phyloP scores from a whole-genome alignment of 2,329 filamentous ascomycete species.

The Aspergillus novofumigatus region DNA sequence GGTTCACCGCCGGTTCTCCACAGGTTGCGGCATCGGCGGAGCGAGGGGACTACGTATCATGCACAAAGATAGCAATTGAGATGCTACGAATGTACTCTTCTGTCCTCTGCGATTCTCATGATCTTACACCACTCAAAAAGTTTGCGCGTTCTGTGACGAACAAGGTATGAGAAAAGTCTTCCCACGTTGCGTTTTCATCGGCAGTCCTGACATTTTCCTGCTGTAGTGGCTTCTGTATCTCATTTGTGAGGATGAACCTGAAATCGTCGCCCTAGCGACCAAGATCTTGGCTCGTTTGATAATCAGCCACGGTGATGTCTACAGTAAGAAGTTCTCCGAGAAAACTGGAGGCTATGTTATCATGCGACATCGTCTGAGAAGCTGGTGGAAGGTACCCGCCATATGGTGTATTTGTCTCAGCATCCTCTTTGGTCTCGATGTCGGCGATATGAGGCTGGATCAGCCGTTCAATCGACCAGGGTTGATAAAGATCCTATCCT shows the following conservation, averaged over 20 bases:
- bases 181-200: background rate
- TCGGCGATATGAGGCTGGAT: conserved; percentile 69
- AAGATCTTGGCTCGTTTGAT: conserved; percentile 82
- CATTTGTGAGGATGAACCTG: conserved; percentile 77
- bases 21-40: conserved; percentile 33
- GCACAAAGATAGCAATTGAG: conserved; percentile 67
- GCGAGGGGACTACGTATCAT: conserved; percentile 43
- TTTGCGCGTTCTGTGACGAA: conserved; percentile 95
- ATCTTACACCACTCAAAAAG: conserved; percentile 67
- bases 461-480: conserved; percentile 69
- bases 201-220: conserved; percentile 4
- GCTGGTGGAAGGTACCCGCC: conserved; percentile 82
- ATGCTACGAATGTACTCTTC: conserved; percentile 74
- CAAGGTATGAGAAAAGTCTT: conserved; percentile 57
- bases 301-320: conserved; percentile 73
- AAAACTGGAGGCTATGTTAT: conserved; percentile 87
- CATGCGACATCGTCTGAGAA: conserved; percentile 73
- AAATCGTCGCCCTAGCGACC: conserved; percentile 73
- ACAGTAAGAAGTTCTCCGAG: conserved; percentile 77
- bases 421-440: conserved; percentile 80
- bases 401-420: conserved; percentile 87
- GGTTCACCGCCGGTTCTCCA: conserved; percentile 28
- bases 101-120: conserved; percentile 70
- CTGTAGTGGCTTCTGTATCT: conserved; percentile 83
- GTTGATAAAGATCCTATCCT: conserved; percentile 66